phyloP scores from a whole-genome alignment of 1,139 yeast species.

The Hansenula anomala region DNA sequence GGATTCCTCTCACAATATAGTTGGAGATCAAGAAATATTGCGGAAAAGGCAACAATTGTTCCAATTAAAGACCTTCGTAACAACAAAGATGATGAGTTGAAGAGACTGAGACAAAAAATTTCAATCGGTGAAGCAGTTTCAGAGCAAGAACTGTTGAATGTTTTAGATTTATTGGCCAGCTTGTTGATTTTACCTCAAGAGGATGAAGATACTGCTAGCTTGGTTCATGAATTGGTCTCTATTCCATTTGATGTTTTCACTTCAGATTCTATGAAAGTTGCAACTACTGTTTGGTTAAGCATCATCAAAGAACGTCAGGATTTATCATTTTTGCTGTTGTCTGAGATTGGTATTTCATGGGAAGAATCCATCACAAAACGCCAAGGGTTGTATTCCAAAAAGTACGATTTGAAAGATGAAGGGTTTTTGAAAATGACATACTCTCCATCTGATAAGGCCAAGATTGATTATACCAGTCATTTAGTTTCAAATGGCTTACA shows the following conservation, averaged over 20 bases:
- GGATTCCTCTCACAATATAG: slow-evolving; percentile 74
- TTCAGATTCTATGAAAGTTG: slow-evolving; percentile 56
- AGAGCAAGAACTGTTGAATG: slow-evolving; percentile 32
- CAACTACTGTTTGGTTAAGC: slow-evolving; percentile 77
- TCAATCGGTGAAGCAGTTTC: slow-evolving; percentile 19
- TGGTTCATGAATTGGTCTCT: slow-evolving; percentile 55
- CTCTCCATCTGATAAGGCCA: slow-evolving; percentile 71
- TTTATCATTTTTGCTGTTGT: slow-evolving; percentile 54
- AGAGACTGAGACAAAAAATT: slow-evolving; percentile 17
- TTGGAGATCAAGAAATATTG: slow-evolving; percentile 54
- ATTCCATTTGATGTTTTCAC: slow-evolving; percentile 70
- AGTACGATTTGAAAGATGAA: slow-evolving; percentile 54
- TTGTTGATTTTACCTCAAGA: slow-evolving; percentile 41
- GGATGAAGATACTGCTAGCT: slow-evolving; percentile 39
- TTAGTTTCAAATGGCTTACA: slow-evolving; percentile 50
- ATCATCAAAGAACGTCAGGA: slow-evolving; percentile 65
- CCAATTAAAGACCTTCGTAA: slow-evolving; percentile 7
- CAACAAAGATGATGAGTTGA: slow-evolving; percentile 19
- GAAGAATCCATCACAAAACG: slow-evolving; percentile 55
- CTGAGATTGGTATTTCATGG: slow-evolving; percentile 64
- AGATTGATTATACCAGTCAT: slow-evolving; percentile 48
- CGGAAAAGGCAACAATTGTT: slow-evolving; percentile 23
- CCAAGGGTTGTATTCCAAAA: slow-evolving; percentile 64
- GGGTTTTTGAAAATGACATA: slow-evolving; percentile 82
- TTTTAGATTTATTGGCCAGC: slow-evolving; percentile 43